These are phyloP conservation scores for Colletotrichum cereale DNA, from an alignment of 2,329 filamentous ascomycete genomes.

Conservation along the genomic window DNA sequence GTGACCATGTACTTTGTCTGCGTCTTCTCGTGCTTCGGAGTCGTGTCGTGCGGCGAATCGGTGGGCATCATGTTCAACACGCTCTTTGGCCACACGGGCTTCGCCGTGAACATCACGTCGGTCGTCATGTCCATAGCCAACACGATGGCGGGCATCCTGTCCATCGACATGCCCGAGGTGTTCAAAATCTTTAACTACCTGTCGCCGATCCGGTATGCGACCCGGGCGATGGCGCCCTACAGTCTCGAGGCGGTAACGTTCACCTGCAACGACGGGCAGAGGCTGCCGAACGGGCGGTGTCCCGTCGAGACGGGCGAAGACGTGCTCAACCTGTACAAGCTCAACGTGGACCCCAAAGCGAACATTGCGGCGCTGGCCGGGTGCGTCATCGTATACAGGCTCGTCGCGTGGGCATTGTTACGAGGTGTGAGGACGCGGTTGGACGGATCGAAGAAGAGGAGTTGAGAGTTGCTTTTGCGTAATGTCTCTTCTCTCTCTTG, in stretches of 20 bases:
- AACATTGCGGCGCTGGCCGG: constrained; percentile 74
- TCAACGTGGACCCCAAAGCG: constrained; percentile 71
- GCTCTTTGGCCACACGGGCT: constrained; percentile 79
- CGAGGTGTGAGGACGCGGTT: constrained; percentile 63
- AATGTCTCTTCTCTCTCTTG: neutral
- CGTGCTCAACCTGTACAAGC: constrained; percentile 75
- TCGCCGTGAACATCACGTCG: constrained; percentile 79
- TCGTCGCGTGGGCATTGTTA: constrained; percentile 72
- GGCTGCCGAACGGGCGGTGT: constrained; percentile 70
- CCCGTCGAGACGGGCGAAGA: constrained; percentile 75
- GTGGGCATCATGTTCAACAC: constrained; percentile 86
- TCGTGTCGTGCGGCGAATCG: constrained; percentile 81
- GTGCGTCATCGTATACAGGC: constrained; percentile 73
- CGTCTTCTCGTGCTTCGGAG: constrained; percentile 77
- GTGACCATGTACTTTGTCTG: constrained; percentile 75
- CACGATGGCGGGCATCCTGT: constrained; percentile 78
- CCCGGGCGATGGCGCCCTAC: constrained; percentile 76
- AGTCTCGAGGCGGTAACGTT: constrained; percentile 72
- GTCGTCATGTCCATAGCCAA: constrained; percentile 78
- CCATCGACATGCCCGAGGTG: constrained; percentile 75
- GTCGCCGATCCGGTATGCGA: constrained; percentile 77
- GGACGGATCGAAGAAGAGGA: constrained; percentile 55
- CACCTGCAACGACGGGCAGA: constrained; percentile 72
- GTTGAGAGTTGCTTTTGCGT: neutral
- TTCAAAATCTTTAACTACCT: constrained; percentile 79